phyloP scores from a whole-genome alignment of 371 early-diverging fungal genomes.

The Mucor velutinosus region DNA sequence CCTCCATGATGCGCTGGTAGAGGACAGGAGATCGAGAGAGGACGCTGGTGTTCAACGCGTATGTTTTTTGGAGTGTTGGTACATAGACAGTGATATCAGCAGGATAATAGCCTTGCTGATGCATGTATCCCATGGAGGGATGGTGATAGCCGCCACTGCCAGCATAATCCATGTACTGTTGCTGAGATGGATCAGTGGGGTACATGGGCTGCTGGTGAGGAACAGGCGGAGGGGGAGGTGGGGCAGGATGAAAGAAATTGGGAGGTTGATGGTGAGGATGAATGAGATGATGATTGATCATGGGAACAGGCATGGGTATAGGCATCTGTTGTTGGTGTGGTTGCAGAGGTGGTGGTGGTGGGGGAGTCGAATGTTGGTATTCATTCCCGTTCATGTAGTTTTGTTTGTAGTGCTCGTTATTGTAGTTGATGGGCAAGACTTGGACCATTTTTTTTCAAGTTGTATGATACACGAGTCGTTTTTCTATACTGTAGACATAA shows the following conservation, averaged over 20 bases:
- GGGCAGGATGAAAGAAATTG: slow-evolving; percentile 20
- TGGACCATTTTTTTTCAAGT: slow-evolving; percentile 16
- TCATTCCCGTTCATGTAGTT: slow-evolving; percentile 22
- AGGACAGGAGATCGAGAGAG: slow-evolving; percentile 43
- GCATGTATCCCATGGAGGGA: slow-evolving; percentile 19
- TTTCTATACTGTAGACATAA: neutral
- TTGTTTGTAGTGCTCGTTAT: slow-evolving; percentile 28
- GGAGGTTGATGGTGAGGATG: slow-evolving; percentile 17
- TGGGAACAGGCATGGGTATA: slow-evolving; percentile 33
- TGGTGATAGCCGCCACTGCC: slow-evolving; percentile 4
- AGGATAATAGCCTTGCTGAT: slow-evolving; percentile 24
- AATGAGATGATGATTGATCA: slow-evolving; percentile 25
- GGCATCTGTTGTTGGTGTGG: slow-evolving; percentile 33
- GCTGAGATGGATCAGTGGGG: slow-evolving; percentile 10
- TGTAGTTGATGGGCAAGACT: slow-evolving; percentile 25
- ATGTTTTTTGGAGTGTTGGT: slow-evolving; percentile 34
- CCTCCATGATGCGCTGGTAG: slow-evolving; percentile 33
- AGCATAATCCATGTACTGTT: slow-evolving; percentile 27
- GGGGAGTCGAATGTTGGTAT: slow-evolving; percentile 17
- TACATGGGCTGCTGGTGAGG: slow-evolving; percentile 20
- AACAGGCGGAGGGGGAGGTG: slow-evolving; percentile 16
- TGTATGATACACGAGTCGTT: neutral
- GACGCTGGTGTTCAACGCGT: slow-evolving; percentile 32
- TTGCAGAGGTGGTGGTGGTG: slow-evolving; percentile 6
- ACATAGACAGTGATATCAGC: slow-evolving; percentile 41